These are phyloP conservation scores for Suillus hirtellus DNA, from an alignment of 768 basidiomycete genomes.

Conservation along the genomic window DNA sequence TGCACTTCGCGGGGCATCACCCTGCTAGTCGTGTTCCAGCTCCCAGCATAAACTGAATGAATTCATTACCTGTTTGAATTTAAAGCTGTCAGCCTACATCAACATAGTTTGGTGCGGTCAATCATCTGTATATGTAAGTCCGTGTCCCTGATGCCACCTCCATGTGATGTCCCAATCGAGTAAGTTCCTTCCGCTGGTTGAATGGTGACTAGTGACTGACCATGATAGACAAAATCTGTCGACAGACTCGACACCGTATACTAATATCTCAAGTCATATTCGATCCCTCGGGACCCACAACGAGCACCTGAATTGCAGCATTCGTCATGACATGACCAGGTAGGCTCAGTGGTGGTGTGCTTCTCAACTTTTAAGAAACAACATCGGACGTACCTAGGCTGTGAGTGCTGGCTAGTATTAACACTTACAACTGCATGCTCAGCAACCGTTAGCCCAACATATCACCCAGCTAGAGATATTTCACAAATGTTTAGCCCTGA, in stretches of 20 bases:
- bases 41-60: constrained; percentile 23
- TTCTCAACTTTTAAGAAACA: constrained; percentile 18
- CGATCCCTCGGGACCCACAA: constrained; percentile 12
- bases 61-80: constrained; percentile 22
- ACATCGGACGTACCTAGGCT: constrained; percentile 22
- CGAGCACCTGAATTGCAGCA: constrained; percentile 21
- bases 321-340: constrained; percentile 19
- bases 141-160: constrained; percentile 19
- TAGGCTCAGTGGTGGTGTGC: constrained; percentile 29
- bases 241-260: neutral
- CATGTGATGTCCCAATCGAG: neutral
- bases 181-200: neutral
- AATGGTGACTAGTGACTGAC: neutral
- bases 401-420: constrained; percentile 15
- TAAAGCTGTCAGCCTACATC: constrained; percentile 32
- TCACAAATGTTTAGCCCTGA: neutral
- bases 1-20: neutral
- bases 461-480: neutral
- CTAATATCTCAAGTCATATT: neutral
- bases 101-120: constrained; percentile 32
- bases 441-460: neutral
- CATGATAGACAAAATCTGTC: neutral
- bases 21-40: constrained; percentile 25
- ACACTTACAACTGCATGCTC: neutral
- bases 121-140: constrained; percentile 26